These are phyloP conservation scores for Atkinsonella hypoxylon DNA, from an alignment of 2,329 filamentous ascomycete species.

Conservation along the genomic window DNA sequence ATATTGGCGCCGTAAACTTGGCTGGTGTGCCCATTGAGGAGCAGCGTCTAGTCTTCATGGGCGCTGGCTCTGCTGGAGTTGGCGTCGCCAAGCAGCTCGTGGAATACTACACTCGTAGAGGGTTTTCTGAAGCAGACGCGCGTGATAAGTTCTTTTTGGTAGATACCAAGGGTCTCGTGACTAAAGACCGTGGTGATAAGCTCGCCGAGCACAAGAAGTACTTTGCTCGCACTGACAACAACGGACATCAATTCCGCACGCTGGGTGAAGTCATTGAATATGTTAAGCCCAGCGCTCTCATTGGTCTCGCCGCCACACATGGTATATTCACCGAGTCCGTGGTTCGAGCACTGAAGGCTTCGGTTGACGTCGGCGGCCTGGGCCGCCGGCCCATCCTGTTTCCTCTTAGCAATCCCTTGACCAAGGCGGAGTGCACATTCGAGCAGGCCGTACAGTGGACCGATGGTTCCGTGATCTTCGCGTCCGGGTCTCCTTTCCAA, in stretches of 20 bases:
- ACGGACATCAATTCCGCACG: slow-evolving; percentile 59
- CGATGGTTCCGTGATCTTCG: slow-evolving; percentile 83
- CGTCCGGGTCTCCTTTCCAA: slow-evolving; percentile 86
- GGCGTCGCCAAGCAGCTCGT: slow-evolving; percentile 97
- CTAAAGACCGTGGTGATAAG: slow-evolving; percentile 82
- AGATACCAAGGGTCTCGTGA: slow-evolving; percentile 92
- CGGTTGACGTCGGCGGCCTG: slow-evolving; percentile 48
- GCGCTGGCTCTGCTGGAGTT: slow-evolving; percentile 87
- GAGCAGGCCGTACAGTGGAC: slow-evolving; percentile 88
- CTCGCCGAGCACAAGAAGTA: slow-evolving; percentile 82
- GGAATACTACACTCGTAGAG: slow-evolving; percentile 89
- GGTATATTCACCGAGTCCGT: slow-evolving; percentile 88
- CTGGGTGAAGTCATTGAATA: slow-evolving; percentile 89
- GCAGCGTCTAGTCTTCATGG: slow-evolving; percentile 91
- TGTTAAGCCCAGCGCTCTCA: slow-evolving; percentile 86
- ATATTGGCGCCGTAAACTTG: slow-evolving; percentile 65
- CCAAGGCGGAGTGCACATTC: slow-evolving; percentile 95
- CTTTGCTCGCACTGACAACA: slow-evolving; percentile 53
- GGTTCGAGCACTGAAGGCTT: slow-evolving; percentile 56
- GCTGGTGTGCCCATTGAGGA: slow-evolving; percentile 78
- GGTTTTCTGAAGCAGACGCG: slow-evolving; percentile 77
- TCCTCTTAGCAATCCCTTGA: slow-evolving; percentile 89
- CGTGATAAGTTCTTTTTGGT: slow-evolving; percentile 93
- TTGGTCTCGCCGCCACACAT: slow-evolving; percentile 88
- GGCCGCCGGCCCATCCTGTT: slow-evolving; percentile 85